phyloP scores from a whole-genome alignment of 1,284 basidiomycete genomes.

The Boletus coffeatus region DNA sequence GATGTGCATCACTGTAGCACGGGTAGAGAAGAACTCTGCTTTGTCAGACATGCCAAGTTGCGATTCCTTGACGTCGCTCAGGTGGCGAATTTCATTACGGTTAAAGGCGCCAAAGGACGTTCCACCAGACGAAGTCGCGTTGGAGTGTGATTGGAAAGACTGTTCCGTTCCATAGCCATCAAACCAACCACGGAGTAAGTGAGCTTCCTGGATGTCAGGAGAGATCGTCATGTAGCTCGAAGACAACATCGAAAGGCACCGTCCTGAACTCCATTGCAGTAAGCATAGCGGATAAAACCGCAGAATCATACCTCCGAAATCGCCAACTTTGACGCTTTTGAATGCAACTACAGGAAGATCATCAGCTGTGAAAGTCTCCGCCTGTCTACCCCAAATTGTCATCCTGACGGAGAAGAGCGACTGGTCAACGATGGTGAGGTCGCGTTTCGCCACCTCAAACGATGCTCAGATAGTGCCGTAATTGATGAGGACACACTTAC shows the following conservation, averaged over 20 bases:
- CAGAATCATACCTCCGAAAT: slow-evolving; percentile 71
- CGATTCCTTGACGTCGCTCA: slow-evolving; percentile 81
- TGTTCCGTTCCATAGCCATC: slow-evolving; percentile 60
- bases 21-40: slow-evolving; percentile 76
- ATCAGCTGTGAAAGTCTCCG: slow-evolving; percentile 67
- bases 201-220: slow-evolving; percentile 87
- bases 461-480: slow-evolving; percentile 4
- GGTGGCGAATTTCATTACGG: slow-evolving; percentile 66
- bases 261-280: slow-evolving; percentile 39
- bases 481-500: slow-evolving; percentile 35
- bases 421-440: slow-evolving; percentile 84
- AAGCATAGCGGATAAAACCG: background rate
- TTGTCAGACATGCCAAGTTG: slow-evolving; percentile 78
- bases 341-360: slow-evolving; percentile 81
- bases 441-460: slow-evolving; percentile 76
- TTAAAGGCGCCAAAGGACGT: slow-evolving; percentile 49
- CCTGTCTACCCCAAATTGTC: slow-evolving; percentile 96
- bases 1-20: slow-evolving; percentile 89
- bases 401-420: slow-evolving; percentile 78
- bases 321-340: slow-evolving; percentile 93
- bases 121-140: slow-evolving; percentile 33
- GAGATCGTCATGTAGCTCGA: slow-evolving; percentile 75
- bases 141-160: slow-evolving; percentile 70
- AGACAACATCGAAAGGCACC: slow-evolving; percentile 71
- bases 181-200: slow-evolving; percentile 89